A percentile compares a stretch with the other conserved stretches of the same genome.
Evolutionary conservation across 1,284 basidiomycete genomes (phyloP).

Genomic region (Moesziomyces parantarcticus): DNA sequence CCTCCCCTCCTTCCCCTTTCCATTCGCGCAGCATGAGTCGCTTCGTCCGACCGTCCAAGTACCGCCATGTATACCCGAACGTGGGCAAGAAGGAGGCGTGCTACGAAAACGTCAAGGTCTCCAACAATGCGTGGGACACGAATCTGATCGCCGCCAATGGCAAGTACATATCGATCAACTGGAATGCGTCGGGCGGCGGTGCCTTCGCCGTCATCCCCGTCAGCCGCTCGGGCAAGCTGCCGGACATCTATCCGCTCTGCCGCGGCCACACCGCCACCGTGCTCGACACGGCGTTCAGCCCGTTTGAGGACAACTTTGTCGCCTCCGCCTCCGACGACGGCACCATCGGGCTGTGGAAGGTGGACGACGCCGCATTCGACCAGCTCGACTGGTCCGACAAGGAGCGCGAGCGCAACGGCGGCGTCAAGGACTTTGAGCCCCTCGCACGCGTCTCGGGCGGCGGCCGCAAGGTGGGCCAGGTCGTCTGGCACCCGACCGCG

Average conservation of each 20-base stretch:
- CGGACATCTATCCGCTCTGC: constrained; percentile 90
- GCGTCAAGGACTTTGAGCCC: constrained; percentile 83
- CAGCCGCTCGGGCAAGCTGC: constrained; percentile 74
- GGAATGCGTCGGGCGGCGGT: constrained; percentile 92
- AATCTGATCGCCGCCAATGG: constrained; percentile 83
- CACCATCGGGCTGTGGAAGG: constrained; percentile 87
- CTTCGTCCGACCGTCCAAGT: constrained; percentile 75
- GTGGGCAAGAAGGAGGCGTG: constrained; percentile 67
- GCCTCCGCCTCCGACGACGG: constrained; percentile 94
- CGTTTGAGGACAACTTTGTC: constrained; percentile 89
- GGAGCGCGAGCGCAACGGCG: constrained; percentile 55
- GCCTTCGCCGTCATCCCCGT: constrained; percentile 92
- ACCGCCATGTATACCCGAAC: constrained; percentile 84
- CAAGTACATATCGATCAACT: constrained; percentile 86
- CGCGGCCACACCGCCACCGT: constrained; percentile 83
- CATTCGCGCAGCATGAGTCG: constrained; percentile 65
- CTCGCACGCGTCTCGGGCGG: constrained; percentile 70
- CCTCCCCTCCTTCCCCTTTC: neutral
- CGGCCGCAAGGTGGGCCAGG: constrained; percentile 87
- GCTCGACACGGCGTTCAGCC: constrained; percentile 97
- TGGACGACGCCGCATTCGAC: constrained; percentile 77
- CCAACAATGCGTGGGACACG: constrained; percentile 83
- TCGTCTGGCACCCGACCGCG: constrained; percentile 93
- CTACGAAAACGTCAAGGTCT: constrained; percentile 86
- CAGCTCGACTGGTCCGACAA: constrained; percentile 62